Evolutionary conservation across 129 eudicot genomes (phyloP).

Genomic region (Flaveria linearis): DNA sequence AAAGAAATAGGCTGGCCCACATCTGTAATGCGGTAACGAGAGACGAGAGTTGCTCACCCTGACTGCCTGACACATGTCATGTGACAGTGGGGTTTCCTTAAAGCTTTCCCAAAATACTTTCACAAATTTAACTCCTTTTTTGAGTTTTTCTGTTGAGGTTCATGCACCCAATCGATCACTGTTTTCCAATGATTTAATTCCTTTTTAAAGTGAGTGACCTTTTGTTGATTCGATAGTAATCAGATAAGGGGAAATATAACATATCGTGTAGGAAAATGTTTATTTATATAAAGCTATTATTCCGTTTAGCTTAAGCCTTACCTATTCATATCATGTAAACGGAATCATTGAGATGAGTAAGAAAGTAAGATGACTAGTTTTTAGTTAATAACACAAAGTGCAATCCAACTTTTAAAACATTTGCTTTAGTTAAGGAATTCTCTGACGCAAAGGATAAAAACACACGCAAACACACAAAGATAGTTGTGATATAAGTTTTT

Average conservation of each 20-base stretch:
- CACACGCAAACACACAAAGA: no score
- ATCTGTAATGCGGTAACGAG: constrained; percentile 38
- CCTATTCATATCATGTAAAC: no score
- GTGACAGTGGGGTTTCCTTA: constrained; percentile 49
- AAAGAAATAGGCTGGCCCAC: constrained; percentile 38
- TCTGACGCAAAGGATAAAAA: no score
- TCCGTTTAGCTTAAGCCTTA: background rate
- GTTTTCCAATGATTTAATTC: constrained; percentile 3
- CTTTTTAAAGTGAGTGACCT: constrained; percentile 1
- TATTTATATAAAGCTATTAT: background rate
- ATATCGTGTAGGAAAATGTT: background rate
- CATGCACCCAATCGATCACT: constrained; percentile 31
- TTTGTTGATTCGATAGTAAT: constrained; percentile 1
- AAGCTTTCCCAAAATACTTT: constrained; percentile 32
- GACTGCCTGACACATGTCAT: constrained; percentile 51
- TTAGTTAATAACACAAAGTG: no score
- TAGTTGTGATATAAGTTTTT: no score
- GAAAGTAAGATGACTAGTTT: no score
- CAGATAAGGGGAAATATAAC: background rate
- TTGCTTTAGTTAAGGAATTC: no score
- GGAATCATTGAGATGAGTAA: no score
- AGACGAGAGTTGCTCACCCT: constrained; percentile 32
- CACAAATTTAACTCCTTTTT: constrained; percentile 2
- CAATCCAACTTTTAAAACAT: no score
- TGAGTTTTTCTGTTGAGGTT: constrained; percentile 11